These are phyloP conservation scores for Favolaschia claudopus DNA, from an alignment of 768 basidiomycete genomes.

Conservation along the genomic window DNA sequence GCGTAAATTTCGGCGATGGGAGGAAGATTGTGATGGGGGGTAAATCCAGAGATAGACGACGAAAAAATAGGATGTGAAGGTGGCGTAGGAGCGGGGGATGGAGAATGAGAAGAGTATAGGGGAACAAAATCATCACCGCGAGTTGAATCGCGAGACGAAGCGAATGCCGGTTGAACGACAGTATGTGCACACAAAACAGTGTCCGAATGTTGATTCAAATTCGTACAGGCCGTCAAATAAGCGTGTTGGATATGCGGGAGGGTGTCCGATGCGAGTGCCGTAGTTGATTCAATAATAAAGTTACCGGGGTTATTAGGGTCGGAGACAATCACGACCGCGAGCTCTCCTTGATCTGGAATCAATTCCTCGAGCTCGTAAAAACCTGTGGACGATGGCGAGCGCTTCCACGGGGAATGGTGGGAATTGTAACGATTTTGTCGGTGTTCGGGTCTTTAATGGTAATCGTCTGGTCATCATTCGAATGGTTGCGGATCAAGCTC, in stretches of 20 bases:
- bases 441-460: background rate
- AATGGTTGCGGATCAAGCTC: no score
- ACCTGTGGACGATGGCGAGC: background rate
- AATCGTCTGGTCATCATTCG: background rate
- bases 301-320: background rate
- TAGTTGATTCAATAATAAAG: background rate
- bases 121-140: no score
- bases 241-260: background rate
- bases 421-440: background rate
- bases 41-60: no score
- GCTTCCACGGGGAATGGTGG: background rate
- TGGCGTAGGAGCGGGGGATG: no score
- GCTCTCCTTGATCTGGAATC: no score
- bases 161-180: no score
- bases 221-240: background rate
- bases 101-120: no score
- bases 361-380: background rate
- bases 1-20: no score
- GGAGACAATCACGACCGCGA: background rate
- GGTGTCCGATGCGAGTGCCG: background rate
- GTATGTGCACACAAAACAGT: no score
- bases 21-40: no score
- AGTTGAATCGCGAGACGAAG: no score
- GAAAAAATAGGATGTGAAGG: no score
- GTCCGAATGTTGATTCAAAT: background rate